A percentile compares a stretch with the other conserved stretches of the same genome.
Evolutionary conservation across 2,329 filamentous ascomycete species (phyloP).

Genomic region (Tolypocladium paradoxum): DNA sequence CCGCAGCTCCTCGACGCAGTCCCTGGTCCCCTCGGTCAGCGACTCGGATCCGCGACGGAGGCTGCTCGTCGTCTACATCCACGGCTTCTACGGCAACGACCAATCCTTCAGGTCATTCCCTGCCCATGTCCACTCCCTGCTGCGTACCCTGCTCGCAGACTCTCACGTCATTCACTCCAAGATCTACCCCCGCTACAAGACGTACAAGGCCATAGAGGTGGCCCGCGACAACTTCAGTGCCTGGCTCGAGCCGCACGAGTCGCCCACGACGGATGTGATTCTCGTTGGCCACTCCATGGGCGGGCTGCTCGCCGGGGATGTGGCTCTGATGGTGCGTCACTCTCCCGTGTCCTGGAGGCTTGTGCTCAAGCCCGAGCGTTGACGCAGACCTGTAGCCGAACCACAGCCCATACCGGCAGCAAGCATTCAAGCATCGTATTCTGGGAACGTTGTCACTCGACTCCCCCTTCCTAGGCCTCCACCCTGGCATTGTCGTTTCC

Average conservation of each 20-base stretch:
- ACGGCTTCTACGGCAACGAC: constrained; percentile 84
- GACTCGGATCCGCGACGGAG: constrained; percentile 31
- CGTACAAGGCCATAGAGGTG: constrained; percentile 58
- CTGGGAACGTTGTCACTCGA: constrained; percentile 76
- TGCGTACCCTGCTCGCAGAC: constrained; percentile 55
- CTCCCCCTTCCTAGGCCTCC: constrained; percentile 77
- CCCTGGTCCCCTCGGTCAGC: constrained; percentile 19
- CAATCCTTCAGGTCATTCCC: constrained; percentile 83
- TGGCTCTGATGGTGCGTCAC: constrained; percentile 49
- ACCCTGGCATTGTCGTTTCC: constrained; percentile 76
- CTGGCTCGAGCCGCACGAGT: constrained; percentile 74
- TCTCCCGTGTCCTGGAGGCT: background rate
- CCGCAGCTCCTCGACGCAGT: constrained; percentile 38
- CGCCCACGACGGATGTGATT: constrained; percentile 63
- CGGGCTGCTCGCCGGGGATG: constrained; percentile 70
- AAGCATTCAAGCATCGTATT: constrained; percentile 59
- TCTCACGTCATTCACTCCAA: constrained; percentile 80
- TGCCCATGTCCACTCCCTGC: constrained; percentile 69
- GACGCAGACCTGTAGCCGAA: constrained; percentile 19
- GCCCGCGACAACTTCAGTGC: constrained; percentile 73
- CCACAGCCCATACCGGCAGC: constrained; percentile 17
- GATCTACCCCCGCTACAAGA: constrained; percentile 72
- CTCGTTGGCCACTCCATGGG: constrained; percentile 87
- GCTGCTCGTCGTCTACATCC: constrained; percentile 72
- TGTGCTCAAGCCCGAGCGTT: background rate